Base-by-base conservation (phyloP, 2,329 filamentous ascomycete species). In the Neonectria neomacrospora region DNA sequence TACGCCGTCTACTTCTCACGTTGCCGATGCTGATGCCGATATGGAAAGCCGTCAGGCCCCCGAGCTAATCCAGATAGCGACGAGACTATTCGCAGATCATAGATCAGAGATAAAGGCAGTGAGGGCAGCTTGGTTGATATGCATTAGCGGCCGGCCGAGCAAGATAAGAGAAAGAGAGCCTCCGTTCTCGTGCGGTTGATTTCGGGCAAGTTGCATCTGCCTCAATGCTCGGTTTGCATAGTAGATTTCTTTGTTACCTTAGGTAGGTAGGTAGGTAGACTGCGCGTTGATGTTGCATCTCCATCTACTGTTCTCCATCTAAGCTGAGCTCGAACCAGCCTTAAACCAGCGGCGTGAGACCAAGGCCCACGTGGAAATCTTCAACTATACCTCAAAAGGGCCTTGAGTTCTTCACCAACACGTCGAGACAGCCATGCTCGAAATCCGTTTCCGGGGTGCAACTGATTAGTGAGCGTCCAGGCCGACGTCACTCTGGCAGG, bases 91-190 rank as follows among this genome's bases (percentile, higher is more conserved):
- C 20, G 22, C 26, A 37, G 26, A 48, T 30, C 16, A 6, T n/a
- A 37, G 14, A 37, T 37, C 16, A 48, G 28, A 56, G 45, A 52
- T 52, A 51, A 56, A 52, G 20, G 32, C 28, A 26, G 23, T 41
- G 20, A 30, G 34, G 34, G 41, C 6, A 20, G 23, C 34, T 50
- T 54, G 41, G 42, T 54, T 32, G 50, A 63, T 51, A 58, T 50
- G 32, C 54, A 51, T 44, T 58, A 58, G 60, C 34, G 54, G 60
- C 54, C 20, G 20, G 18, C 34, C 30, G 54, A 54, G 42, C 48
- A 34, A 58, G 60, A 63, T 63, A 63, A 63, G 54, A 51, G 11
- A 39, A 30, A 26, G 30, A 41, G 30, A 44, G 20, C 23, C 42
- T 37, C 52, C 16, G n/a, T 30, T 22, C 32, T 30, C 54, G 20